Evolutionary conservation across 495 filamentous ascomycete genomes (phyloP), one percentile per base, ranked within the genome.

Genomic region (Parmelia sp.): DNA sequence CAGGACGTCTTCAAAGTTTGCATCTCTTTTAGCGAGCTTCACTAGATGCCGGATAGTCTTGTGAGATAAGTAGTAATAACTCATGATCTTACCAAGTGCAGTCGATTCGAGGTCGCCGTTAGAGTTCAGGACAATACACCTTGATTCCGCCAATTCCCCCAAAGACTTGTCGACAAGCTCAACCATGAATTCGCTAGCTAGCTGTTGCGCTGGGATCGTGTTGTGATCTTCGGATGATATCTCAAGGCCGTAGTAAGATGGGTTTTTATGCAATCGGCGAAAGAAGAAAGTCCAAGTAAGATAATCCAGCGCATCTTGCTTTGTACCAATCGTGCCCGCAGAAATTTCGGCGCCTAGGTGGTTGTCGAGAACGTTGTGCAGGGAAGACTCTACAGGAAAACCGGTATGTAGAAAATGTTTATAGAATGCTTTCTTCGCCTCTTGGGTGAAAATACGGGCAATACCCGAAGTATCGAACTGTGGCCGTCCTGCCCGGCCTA

Each of bases 231-330:
- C 92, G 0, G 89, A 87, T 6, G 89, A 90, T 55, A 99, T 96
- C 68, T 97, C 89, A 4, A 99, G 86, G 0, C 95, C 94, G 69
- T 99, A 99, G 76, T 95, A 99, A 0, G 92, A 96, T 17, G 94
- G 94, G 67, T 99, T 99, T 79, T 99, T 99, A 79, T 97, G 94
- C 27, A 99, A 77, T 12, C 94, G 82, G 0, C 94, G 88, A 83
- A 97, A 99, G 80, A 99, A 97, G 80, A 99, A 99, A 25, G 94
- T 99, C 94, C 94, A 99, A 0, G 95, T 97, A 42, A 99, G 77
- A 71, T 99, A 99, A 72, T 99, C 95, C 10, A 99, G 82, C 5
- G 95, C 93, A 75, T 99, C 94, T 72, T 99, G 95, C 73, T 97
- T 96, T 14, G 92, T 93, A 10, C 82, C 73, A 55, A 99, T 90